Evolutionary conservation across 345 rosid genomes (phyloP).

Genomic region (Leavenworthia alabamica): DNA sequence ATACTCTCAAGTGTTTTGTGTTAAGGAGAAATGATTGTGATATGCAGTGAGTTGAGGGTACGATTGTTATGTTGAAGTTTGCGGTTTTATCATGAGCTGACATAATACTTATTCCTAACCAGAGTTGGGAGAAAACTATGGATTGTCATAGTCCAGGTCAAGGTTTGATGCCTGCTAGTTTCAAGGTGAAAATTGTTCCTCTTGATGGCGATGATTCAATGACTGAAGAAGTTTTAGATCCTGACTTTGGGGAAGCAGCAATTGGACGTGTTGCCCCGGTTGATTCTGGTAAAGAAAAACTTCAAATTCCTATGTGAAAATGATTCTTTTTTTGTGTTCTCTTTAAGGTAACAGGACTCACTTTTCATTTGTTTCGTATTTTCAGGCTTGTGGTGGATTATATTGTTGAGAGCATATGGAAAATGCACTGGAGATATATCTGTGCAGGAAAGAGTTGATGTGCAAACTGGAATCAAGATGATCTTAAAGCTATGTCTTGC

Average conservation of each 20-base stretch:
- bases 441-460: slow-evolving; percentile 87
- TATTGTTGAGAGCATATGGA: slow-evolving; percentile 84
- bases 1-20: background rate
- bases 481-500: slow-evolving; percentile 84
- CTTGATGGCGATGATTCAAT: slow-evolving; percentile 75
- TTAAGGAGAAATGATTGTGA: background rate
- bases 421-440: slow-evolving; percentile 79
- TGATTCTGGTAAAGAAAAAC: slow-evolving; percentile 59
- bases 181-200: slow-evolving; percentile 82
- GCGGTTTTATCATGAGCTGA: background rate
- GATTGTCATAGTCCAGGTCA: slow-evolving; percentile 97
- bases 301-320: background rate
- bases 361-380: background rate
- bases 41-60: background rate
- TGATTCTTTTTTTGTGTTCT: background rate
- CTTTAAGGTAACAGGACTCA: background rate
- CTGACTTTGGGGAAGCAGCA: slow-evolving; percentile 95
- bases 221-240: slow-evolving; percentile 85
- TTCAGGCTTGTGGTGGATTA: slow-evolving; percentile 93
- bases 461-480: slow-evolving; percentile 94
- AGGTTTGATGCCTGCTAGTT: slow-evolving; percentile 96
- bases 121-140: slow-evolving; percentile 99
- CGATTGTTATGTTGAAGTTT: background rate
- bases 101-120: slow-evolving; percentile 9
- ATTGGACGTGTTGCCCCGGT: slow-evolving; percentile 99